Conservation (phyloP, 2,329 filamentous ascomycete species). For the Boeremia lycopersici region DNA sequence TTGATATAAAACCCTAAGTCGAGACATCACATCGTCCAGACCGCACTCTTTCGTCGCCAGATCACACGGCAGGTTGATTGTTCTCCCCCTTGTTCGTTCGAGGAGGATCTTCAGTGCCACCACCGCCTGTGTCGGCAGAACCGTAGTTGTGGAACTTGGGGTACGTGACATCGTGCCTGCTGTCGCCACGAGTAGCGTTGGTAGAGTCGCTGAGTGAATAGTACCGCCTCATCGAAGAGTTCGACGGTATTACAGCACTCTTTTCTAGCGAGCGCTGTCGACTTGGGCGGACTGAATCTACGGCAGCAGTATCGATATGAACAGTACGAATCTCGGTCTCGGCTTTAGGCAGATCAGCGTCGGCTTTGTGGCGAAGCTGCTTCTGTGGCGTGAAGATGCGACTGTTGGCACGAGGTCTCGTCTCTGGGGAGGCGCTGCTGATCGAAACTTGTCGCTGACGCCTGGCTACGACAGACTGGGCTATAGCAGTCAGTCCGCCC, state of each 20-base stretch:
- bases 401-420: constrained; percentile 20
- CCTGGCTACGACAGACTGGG: constrained; percentile 48
- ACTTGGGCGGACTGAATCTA: constrained; percentile 35
- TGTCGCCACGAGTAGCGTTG: constrained; percentile 4
- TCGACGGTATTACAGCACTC: background rate
- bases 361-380: constrained; percentile 39
- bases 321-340: constrained; percentile 42
- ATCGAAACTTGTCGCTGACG: constrained; percentile 28
- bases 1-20: too few species aligned
- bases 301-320: constrained; percentile 41
- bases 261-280: constrained; percentile 41
- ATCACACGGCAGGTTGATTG: constrained; percentile 6
- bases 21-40: too few species aligned
- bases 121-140: background rate
- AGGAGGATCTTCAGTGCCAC: constrained; percentile 1
- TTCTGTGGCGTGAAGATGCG: constrained; percentile 25
- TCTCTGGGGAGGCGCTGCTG: constrained; percentile 14
- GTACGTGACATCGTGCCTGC: background rate
- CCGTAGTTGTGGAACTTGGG: constrained; percentile 1
- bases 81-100: constrained; percentile 18
- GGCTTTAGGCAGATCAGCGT: constrained; percentile 39
- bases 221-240: constrained; percentile 18
- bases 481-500: constrained; percentile 46
- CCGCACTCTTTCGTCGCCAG: too few species aligned
- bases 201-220: constrained; percentile 26